A percentile compares a stretch with the other conserved stretches of the same genome.
These are phyloP conservation scores for Bacterosira constricta DNA, from an alignment of 108 stramenopile genomes.

Conservation along the genomic window DNA sequence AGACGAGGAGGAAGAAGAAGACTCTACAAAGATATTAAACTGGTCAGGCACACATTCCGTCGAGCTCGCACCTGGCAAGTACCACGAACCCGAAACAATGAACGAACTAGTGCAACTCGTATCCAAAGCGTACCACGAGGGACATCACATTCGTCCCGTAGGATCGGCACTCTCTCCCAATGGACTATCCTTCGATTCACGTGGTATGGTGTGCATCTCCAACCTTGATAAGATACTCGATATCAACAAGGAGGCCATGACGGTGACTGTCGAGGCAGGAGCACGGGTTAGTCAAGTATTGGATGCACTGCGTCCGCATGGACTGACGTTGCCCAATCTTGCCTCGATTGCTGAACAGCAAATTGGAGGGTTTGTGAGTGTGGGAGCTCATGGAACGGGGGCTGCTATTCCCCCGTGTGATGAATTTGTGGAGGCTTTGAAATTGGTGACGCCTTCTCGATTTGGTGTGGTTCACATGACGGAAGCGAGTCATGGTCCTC, in stretches of 20 bases:
- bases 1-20: conserved; percentile 13
- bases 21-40: conserved; percentile 72
- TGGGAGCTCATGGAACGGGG: conserved; percentile 98
- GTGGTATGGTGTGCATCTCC: conserved; percentile 86
- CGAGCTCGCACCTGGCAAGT: conserved; percentile 51
- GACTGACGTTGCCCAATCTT: conserved; percentile 94
- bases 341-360: conserved; percentile 98
- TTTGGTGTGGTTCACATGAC: conserved; percentile 77
- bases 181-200: conserved; percentile 82
- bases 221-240: conserved; percentile 83
- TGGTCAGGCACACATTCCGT: conserved; percentile 89
- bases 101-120: conserved; percentile 67
- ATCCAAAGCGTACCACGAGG: conserved; percentile 55
- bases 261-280: conserved; percentile 94
- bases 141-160: conserved; percentile 78
- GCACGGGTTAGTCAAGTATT: conserved; percentile 87
- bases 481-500: conserved; percentile 57
- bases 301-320: conserved; percentile 72
- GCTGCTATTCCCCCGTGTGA: conserved; percentile 92
- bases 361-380: conserved; percentile 94
- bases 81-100: conserved; percentile 81
- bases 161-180: conserved; percentile 97
- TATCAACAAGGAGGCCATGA: conserved; percentile 75
- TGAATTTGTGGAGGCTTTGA: conserved; percentile 88
- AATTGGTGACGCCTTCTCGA: conserved; percentile 89